phyloP scores from a whole-genome alignment of 257 asterid species.

The Solanum virginianum region DNA sequence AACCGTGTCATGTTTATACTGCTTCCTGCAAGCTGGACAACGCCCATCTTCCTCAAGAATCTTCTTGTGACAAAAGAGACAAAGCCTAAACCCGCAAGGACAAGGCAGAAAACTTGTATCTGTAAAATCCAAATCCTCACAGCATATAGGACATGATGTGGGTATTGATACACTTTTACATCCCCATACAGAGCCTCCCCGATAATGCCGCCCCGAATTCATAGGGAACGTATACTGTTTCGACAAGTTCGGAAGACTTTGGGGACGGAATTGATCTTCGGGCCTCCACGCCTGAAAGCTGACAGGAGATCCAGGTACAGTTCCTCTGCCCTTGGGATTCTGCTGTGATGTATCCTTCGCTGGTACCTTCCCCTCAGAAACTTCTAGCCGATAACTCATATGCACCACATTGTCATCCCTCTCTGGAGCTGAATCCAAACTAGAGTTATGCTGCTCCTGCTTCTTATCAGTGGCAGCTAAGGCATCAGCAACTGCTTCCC shows the following conservation, averaged over 20 bases:
- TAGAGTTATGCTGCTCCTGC: constrained; percentile 17
- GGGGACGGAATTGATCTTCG: constrained; percentile 59
- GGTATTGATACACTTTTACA: constrained; percentile 22
- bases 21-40: constrained; percentile 72
- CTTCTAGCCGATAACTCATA: background rate
- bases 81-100: constrained; percentile 57
- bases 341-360: constrained; percentile 4
- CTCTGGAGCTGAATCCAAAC: constrained; percentile 3
- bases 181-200: constrained; percentile 34
- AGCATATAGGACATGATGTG: constrained; percentile 61
- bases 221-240: constrained; percentile 40
- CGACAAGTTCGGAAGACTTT: constrained; percentile 47
- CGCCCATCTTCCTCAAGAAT: constrained; percentile 73
- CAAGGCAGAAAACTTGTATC: constrained; percentile 66
- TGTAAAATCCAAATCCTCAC: constrained; percentile 59
- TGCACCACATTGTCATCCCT: constrained; percentile 5
- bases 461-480: constrained; percentile 42
- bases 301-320: constrained; percentile 7
- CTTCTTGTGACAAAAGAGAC: constrained; percentile 80
- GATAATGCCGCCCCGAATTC: constrained; percentile 24
- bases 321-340: constrained; percentile 24
- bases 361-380: background rate
- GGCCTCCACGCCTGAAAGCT: constrained; percentile 50
- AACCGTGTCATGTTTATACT: constrained; percentile 24
- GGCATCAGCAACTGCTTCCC: constrained; percentile 82